These are phyloP conservation scores for Aristolochia californica DNA, from an alignment of 164 flowering plant species.

Conservation along the genomic window DNA sequence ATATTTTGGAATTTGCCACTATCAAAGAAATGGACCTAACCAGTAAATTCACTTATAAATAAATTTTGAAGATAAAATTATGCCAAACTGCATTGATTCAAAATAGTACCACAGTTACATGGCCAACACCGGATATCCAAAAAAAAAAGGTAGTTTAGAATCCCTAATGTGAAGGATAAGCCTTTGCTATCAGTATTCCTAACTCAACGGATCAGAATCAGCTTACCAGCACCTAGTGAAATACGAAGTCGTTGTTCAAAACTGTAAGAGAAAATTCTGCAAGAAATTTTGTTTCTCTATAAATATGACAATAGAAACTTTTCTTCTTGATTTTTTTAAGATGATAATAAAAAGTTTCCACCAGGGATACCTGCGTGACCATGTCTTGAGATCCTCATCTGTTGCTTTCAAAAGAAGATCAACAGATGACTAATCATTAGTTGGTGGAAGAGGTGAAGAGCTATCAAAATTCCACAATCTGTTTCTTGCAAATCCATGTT, in stretches of 20 bases:
- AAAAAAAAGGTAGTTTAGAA: constrained; percentile 59
- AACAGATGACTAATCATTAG: constrained; percentile 48
- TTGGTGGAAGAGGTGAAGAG: constrained; percentile 50
- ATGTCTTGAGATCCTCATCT: constrained; percentile 59
- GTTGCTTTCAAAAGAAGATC: constrained; percentile 67
- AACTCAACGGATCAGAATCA: constrained; percentile 73
- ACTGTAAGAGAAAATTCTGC: constrained; percentile 25
- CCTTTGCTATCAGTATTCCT: constrained; percentile 64
- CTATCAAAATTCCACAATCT: constrained; percentile 58
- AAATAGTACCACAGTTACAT: neutral
- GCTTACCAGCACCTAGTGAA: constrained; percentile 54
- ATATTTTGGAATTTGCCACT: constrained; percentile 7
- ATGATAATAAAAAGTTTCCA: neutral
- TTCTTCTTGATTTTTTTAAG: too few species aligned
- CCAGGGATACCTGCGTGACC: constrained; percentile 64
- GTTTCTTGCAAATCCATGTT: constrained; percentile 75
- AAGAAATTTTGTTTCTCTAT: neutral
- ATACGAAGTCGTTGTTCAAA: constrained; percentile 80
- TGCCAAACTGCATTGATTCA: neutral
- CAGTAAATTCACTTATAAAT: too few species aligned
- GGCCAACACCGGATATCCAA: constrained; percentile 73
- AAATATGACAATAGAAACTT: neutral
- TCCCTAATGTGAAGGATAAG: constrained; percentile 57
- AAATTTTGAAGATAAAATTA: too few species aligned
- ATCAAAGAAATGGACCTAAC: too few species aligned